phyloP scores from a whole-genome alignment of 2,329 filamentous ascomycete genomes.

The Rhytidhysteron rufulum region DNA sequence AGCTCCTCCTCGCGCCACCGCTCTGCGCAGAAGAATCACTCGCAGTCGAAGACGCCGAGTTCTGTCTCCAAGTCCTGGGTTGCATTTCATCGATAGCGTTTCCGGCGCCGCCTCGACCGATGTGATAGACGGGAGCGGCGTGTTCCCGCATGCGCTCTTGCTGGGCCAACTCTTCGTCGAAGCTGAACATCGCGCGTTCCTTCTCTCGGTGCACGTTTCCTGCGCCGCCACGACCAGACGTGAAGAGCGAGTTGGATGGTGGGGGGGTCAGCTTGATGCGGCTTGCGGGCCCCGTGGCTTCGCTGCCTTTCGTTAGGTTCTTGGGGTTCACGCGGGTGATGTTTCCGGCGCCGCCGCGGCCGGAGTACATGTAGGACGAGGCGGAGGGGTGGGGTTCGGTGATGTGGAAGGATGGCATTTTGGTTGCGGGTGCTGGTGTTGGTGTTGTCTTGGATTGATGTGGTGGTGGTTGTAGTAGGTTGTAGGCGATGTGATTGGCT shows the following conservation, averaged over 20 bases:
- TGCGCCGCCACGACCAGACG: slow-evolving; percentile 63
- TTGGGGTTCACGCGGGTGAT: slow-evolving; percentile 52
- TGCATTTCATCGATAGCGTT: slow-evolving; percentile 47
- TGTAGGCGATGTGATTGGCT: not conserved
- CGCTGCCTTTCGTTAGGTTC: slow-evolving; percentile 48
- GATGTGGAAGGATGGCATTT: slow-evolving; percentile 35
- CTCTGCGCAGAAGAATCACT: slow-evolving; percentile 17
- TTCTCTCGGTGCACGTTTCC: slow-evolving; percentile 57
- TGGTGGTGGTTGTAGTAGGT: not conserved
- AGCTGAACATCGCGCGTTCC: slow-evolving; percentile 62
- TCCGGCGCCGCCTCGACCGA: slow-evolving; percentile 59
- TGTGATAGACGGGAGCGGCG: slow-evolving; percentile 60
- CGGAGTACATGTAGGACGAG: slow-evolving; percentile 51
- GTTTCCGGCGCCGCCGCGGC: slow-evolving; percentile 59
- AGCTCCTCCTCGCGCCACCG: slow-evolving; percentile 26
- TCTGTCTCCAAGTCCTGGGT: slow-evolving; percentile 21
- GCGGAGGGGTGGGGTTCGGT: slow-evolving; percentile 61
- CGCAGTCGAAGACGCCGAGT: slow-evolving; percentile 23
- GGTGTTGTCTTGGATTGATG: slow-evolving; percentile 4
- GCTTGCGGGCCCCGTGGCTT: slow-evolving; percentile 46
- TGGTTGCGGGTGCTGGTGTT: slow-evolving; percentile 8
- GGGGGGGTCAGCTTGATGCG: slow-evolving; percentile 47
- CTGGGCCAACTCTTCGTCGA: slow-evolving; percentile 63
- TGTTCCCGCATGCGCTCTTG: slow-evolving; percentile 52
- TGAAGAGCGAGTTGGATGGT: slow-evolving; percentile 52